Evolutionary conservation across 805 yeast genomes (phyloP).

Genomic region (Pichia kluyveri): DNA sequence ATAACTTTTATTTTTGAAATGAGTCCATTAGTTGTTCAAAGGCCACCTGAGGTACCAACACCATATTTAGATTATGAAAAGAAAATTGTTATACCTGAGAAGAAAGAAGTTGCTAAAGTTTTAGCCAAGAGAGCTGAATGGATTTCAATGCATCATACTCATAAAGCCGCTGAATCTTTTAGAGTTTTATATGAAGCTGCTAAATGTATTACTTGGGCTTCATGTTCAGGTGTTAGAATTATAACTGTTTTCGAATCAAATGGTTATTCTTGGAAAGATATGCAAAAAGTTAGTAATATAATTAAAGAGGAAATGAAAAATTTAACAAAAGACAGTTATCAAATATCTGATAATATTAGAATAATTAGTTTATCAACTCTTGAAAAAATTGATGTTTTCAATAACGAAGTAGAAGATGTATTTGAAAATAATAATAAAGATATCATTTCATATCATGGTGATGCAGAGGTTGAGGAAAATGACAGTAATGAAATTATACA

Average conservation of each 20-base stretch:
- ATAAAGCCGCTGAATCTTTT: constrained; percentile 33
- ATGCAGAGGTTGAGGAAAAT: background rate
- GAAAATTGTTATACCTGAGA: constrained; percentile 29
- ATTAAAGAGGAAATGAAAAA: constrained; percentile 18
- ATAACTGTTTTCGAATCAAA: constrained; percentile 22
- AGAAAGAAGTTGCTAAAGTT: constrained; percentile 26
- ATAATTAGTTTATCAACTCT: constrained; percentile 14
- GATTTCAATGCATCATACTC: constrained; percentile 29
- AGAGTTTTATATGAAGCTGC: constrained; percentile 30
- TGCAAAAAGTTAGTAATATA: constrained; percentile 17
- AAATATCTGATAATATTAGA: constrained; percentile 15
- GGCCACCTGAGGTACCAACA: constrained; percentile 36
- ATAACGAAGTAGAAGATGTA: background rate
- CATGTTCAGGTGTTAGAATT: constrained; percentile 16
- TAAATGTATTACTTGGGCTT: constrained; percentile 24
- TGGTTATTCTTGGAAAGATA: constrained; percentile 24
- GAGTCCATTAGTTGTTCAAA: constrained; percentile 21
- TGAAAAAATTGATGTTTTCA: constrained; percentile 8
- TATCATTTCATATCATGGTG: too few relatives aligned
- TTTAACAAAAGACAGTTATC: constrained; percentile 12
- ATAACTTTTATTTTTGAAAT: constrained; percentile 27
- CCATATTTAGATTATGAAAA: constrained; percentile 36
- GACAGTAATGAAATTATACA: background rate
- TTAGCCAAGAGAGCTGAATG: constrained; percentile 31
- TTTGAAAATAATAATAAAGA: too few relatives aligned